These are phyloP conservation scores for Prunella vulgaris DNA, from an alignment of 257 asterid genomes.

Conservation along the genomic window DNA sequence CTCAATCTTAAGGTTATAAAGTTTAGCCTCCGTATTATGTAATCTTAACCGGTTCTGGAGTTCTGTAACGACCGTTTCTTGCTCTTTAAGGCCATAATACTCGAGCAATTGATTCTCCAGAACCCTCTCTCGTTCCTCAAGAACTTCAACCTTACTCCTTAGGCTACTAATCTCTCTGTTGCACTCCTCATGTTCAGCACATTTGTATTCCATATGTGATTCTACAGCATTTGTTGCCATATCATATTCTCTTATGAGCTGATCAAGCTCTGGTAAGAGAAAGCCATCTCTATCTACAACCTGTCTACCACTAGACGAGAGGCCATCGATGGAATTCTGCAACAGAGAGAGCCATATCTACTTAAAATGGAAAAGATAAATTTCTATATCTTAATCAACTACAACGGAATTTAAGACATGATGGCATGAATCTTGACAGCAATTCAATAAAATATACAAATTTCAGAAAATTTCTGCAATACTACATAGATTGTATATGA, in stretches of 20 bases:
- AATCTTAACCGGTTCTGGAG: constrained; percentile 64
- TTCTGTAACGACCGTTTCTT: constrained; percentile 69
- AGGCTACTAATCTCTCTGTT: constrained; percentile 53
- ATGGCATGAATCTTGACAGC: not conserved
- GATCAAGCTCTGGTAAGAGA: constrained; percentile 50
- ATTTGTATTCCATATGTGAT: constrained; percentile 22
- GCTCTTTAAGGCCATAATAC: constrained; percentile 88
- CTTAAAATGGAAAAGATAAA: not conserved
- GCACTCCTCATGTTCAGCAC: constrained; percentile 28
- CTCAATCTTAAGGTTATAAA: constrained; percentile 61
- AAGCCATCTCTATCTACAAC: constrained; percentile 36
- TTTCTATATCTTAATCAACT: not conserved
- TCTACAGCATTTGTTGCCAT: constrained; percentile 20
- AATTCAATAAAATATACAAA: not conserved
- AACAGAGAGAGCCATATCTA: constrained; percentile 12
- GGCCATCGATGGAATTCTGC: constrained; percentile 30
- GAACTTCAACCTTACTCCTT: constrained; percentile 44
- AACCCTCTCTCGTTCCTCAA: constrained; percentile 62
- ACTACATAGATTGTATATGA: not conserved
- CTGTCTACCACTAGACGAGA: constrained; percentile 33
- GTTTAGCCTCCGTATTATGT: constrained; percentile 63
- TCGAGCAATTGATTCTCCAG: constrained; percentile 73
- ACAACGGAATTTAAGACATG: not conserved
- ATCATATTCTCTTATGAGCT: constrained; percentile 38
- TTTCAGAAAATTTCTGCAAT: not conserved